These are phyloP conservation scores for Sclerospora graminicola DNA, from an alignment of 352 stramenopile genomes.

Conservation along the genomic window DNA sequence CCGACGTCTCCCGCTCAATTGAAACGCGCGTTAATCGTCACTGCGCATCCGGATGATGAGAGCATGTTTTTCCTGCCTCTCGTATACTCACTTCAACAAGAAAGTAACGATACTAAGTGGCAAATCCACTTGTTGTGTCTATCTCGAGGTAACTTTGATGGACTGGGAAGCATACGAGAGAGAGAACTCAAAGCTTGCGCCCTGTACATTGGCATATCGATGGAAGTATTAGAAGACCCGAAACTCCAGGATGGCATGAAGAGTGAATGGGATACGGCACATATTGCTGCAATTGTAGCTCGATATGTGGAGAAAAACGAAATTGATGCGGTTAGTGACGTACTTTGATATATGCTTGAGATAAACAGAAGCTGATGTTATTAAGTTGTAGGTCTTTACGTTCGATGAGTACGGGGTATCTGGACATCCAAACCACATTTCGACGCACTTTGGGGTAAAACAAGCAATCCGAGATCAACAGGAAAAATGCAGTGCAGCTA, in stretches of 20 bases:
- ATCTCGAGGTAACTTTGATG: constrained; percentile 88
- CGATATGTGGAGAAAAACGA: constrained; percentile 39
- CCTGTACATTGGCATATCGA: constrained; percentile 39
- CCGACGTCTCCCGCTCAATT: constrained; percentile 1
- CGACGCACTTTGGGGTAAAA: constrained; percentile 49
- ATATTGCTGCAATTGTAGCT: constrained; percentile 56
- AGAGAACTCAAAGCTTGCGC: constrained; percentile 68
- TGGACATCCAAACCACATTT: constrained; percentile 90
- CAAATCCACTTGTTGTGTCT: constrained; percentile 86
- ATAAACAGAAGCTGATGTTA: not conserved
- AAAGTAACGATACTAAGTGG: constrained; percentile 22
- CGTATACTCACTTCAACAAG: constrained; percentile 34
- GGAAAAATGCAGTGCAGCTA: constrained; percentile 19
- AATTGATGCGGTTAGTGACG: constrained; percentile 48
- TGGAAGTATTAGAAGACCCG: constrained; percentile 59
- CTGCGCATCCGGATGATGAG: constrained; percentile 95
- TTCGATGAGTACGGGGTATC: constrained; percentile 92
- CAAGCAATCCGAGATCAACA: constrained; percentile 32
- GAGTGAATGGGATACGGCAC: constrained; percentile 46
- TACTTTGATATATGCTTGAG: not conserved
- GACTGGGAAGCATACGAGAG: constrained; percentile 72
- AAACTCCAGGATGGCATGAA: constrained; percentile 84
- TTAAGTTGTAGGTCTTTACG: constrained; percentile 74
- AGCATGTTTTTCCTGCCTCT: constrained; percentile 96
- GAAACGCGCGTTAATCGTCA: constrained; percentile 77